Base-by-base conservation (phyloP, 352 stramenopile genomes). In the Phytophthora rubi region DNA sequence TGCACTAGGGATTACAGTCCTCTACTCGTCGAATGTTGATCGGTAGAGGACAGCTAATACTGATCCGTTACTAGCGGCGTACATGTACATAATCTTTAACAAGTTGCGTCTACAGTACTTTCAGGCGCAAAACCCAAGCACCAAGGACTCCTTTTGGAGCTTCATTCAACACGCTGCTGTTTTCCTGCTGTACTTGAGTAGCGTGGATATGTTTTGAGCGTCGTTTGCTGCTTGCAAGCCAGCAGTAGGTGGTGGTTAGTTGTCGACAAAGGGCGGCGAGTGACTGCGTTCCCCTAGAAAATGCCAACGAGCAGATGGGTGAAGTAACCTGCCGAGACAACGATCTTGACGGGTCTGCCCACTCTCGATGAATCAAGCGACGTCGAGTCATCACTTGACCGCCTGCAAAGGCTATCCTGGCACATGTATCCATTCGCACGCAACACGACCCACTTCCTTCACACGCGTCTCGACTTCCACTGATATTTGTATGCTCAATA, bases 311-410 rank as follows among this genome's bases (percentile, higher is more conserved):
- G 48, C 48, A 53, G 5, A 53, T 53, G 48, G 48, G 48, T 33
- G 48, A 53, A 35, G 51, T 44, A 59, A 59, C 53, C 32, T 51
- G 15, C n/a, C 35, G 13, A 42, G 3, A 39, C 8, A 42, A 62
- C 42, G 42, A 53, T 33, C 56, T 62, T 45, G 56, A 53, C 21
- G 23, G 51, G 6, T 42, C 48, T 45, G 56, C 54, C 56, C 48
- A 45, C 42, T 54, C 56, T 18, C 42, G 57, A 56, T 42, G 51
- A 56, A 63, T 63, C 57, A 63, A 63, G 44, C 13, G 18, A 12
- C 13, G 10, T 35, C 13, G 45, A 52, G 48, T 53, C 48, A 53
- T 51, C 48, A 53, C 21, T 53, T 33, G 7, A 12, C 47, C 47
- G 3, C 12, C 48, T 33, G 7, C 23, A 12, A 56, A 15, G 15